These are phyloP conservation scores for Sordariomycetes sp. DNA, from an alignment of 2,329 filamentous ascomycete genomes.

Conservation along the genomic window DNA sequence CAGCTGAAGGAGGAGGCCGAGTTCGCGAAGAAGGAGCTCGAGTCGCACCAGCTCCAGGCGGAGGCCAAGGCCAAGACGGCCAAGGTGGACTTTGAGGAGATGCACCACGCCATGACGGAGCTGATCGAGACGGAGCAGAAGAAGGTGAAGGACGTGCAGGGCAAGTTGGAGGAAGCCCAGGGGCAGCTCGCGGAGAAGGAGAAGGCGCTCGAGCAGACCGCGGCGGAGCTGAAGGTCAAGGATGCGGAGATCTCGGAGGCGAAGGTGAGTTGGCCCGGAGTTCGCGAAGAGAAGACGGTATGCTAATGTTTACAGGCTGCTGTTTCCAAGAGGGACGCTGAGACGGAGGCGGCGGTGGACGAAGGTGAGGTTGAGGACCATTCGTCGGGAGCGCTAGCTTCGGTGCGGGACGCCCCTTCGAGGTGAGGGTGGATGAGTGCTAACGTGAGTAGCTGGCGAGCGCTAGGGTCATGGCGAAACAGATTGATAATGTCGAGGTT, in stretches of 20 bases:
- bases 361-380: slow-evolving; percentile 54
- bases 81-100: slow-evolving; percentile 49
- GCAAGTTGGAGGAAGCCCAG: slow-evolving; percentile 34
- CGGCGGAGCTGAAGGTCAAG: slow-evolving; percentile 49
- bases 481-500: slow-evolving; percentile 41
- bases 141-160: slow-evolving; percentile 40
- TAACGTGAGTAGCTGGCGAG: slow-evolving; percentile 11
- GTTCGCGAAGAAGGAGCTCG: slow-evolving; percentile 40
- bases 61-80: slow-evolving; percentile 43
- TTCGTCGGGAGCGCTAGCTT: slow-evolving; percentile 55
- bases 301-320: slow-evolving; percentile 17
- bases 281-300: background rate
- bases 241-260: slow-evolving; percentile 54
- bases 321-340: slow-evolving; percentile 13
- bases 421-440: slow-evolving; percentile 6
- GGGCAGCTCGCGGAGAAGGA: slow-evolving; percentile 34
- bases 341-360: slow-evolving; percentile 18
- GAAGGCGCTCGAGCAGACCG: slow-evolving; percentile 36
- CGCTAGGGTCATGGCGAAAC: slow-evolving; percentile 29
- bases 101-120: slow-evolving; percentile 51
- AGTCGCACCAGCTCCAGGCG: slow-evolving; percentile 38
- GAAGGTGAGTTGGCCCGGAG: slow-evolving; percentile 30
- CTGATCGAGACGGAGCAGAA: slow-evolving; percentile 48
- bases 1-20: slow-evolving; percentile 30
- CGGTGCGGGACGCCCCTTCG: slow-evolving; percentile 44